A percentile compares a stretch with the other conserved stretches of the same genome.
These are phyloP conservation scores for Bacidia rubella DNA, from an alignment of 495 filamentous ascomycete species.

Conservation along the genomic window DNA sequence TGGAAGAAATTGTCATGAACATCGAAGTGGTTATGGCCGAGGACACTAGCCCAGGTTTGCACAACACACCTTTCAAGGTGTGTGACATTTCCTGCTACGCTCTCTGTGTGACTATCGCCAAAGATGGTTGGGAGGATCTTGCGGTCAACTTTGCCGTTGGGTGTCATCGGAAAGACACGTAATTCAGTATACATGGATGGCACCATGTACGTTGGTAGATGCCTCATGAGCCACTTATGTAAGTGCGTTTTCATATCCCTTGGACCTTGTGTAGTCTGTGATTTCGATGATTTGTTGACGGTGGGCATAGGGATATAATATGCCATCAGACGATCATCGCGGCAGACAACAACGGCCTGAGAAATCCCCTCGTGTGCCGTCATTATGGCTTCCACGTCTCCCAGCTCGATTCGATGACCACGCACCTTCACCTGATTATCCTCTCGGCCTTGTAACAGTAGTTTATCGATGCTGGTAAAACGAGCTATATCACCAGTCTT, in stretches of 20 bases:
- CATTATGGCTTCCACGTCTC: slow-evolving; percentile 26
- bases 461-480: slow-evolving; percentile 18
- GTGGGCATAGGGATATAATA: not conserved
- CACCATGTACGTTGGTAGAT: slow-evolving; percentile 29
- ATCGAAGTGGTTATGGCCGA: slow-evolving; percentile 11
- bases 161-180: slow-evolving; percentile 22
- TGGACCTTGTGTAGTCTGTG: not conserved
- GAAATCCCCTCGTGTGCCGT: slow-evolving; percentile 26
- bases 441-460: slow-evolving; percentile 20
- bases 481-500: slow-evolving; percentile 22
- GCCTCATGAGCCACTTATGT: slow-evolving; percentile 7
- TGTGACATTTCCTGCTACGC: not conserved
- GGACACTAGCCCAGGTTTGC: slow-evolving; percentile 7
- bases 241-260: not conserved
- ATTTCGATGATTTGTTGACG: not conserved
- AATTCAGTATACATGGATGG: slow-evolving; percentile 27
- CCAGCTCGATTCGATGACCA: slow-evolving; percentile 22
- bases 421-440: slow-evolving; percentile 26
- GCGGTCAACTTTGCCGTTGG: slow-evolving; percentile 31
- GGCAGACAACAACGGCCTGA: not conserved
- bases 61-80: not conserved
- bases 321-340: slow-evolving; percentile 5
- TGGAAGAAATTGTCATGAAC: slow-evolving; percentile 19
- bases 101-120: not conserved
- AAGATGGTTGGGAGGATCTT: slow-evolving; percentile 18